A percentile compares a stretch with the other conserved stretches of the same genome.
Evolutionary conservation across 2,329 filamentous ascomycete genomes (phyloP).

Genomic region (Beauveria sp.): DNA sequence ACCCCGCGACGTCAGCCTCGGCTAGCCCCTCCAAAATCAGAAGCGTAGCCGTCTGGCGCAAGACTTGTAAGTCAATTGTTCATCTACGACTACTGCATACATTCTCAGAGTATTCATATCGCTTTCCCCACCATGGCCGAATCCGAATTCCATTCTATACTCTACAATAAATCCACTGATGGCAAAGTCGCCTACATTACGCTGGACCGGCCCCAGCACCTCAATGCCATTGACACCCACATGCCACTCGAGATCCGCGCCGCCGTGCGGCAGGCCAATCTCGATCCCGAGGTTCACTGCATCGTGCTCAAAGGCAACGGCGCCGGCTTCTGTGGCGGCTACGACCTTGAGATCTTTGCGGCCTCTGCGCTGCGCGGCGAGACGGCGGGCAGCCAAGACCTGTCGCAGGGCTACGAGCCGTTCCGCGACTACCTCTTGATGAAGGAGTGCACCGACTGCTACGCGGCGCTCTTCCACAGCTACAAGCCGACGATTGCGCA

Average conservation of each 20-base stretch:
- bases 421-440: conserved; percentile 13
- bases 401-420: conserved; percentile 11
- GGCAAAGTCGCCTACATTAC: conserved; percentile 14
- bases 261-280: conserved; percentile 12
- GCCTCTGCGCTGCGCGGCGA: conserved; percentile 10
- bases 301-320: conserved; percentile 12
- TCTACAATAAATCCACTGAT: conserved; percentile 10
- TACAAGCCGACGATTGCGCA: conserved; percentile 15
- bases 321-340: conserved; percentile 14
- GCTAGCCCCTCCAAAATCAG: background rate
- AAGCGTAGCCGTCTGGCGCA: background rate
- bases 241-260: conserved; percentile 11
- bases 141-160: conserved; percentile 8
- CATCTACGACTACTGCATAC: background rate
- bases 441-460: conserved; percentile 12
- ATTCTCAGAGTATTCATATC: too few relatives aligned
- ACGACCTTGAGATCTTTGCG: conserved; percentile 13
- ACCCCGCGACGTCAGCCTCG: background rate
- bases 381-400: conserved; percentile 13
- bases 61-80: background rate
- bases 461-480: conserved; percentile 13
- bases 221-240: conserved; percentile 13
- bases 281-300: conserved; percentile 12
- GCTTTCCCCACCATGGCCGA: background rate
- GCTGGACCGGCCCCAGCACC: conserved; percentile 12